Percentiles rank a stretch among this genome's conserved stretches.
phyloP scores from a whole-genome alignment of 768 basidiomycete genomes.

The Agaricus subrufescens region DNA sequence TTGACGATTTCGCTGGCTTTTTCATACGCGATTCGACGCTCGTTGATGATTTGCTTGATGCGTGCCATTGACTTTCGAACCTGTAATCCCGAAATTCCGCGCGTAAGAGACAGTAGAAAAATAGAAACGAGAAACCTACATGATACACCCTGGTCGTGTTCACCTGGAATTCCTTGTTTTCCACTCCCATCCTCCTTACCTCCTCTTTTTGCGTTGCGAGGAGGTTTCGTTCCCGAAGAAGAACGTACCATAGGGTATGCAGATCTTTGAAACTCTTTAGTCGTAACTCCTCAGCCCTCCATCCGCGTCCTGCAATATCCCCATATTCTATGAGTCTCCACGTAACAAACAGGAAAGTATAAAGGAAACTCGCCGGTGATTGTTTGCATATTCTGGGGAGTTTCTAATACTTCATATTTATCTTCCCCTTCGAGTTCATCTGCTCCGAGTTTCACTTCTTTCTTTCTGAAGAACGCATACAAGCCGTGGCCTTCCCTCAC shows the following conservation, averaged over 20 bases:
- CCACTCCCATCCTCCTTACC: constrained; percentile 54
- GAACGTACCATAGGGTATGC: constrained; percentile 92
- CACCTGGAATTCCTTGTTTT: constrained; percentile 23
- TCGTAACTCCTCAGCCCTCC: constrained; percentile 83
- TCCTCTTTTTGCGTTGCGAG: constrained; percentile 86
- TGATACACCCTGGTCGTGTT: constrained; percentile 35
- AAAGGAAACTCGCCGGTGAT: constrained; percentile 20
- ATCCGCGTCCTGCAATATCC: constrained; percentile 67
- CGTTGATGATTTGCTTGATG: constrained; percentile 89
- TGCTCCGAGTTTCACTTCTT: constrained; percentile 26
- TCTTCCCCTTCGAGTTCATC: constrained; percentile 36
- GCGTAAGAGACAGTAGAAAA: background rate
- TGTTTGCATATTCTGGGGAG: constrained; percentile 24
- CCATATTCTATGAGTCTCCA: background rate
- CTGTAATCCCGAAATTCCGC: constrained; percentile 32
- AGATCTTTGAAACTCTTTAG: constrained; percentile 90
- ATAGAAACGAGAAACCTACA: constrained; percentile 26
- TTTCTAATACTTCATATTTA: constrained; percentile 46
- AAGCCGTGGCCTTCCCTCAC: constrained; percentile 65
- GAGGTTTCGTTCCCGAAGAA: constrained; percentile 84
- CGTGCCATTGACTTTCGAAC: constrained; percentile 95
- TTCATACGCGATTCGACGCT: constrained; percentile 81
- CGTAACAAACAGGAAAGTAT: background rate
- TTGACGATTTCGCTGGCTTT: constrained; percentile 50
- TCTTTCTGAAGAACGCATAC: constrained; percentile 70